Evolutionary conservation across 2,329 filamentous ascomycete species (phyloP).

Genomic region (Penicillium sp.): DNA sequence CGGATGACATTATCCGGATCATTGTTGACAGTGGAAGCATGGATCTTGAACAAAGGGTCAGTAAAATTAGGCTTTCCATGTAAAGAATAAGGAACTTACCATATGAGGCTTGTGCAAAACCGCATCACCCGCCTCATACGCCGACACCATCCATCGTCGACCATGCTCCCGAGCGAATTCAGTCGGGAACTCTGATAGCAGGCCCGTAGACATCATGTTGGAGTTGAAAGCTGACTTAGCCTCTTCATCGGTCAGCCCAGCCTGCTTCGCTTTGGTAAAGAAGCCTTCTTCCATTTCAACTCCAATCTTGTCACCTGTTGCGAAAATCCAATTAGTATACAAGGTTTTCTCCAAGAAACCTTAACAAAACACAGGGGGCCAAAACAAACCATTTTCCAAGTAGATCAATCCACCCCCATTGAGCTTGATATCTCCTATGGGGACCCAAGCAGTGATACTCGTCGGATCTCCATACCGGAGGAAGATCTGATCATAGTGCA

Average conservation of each 20-base stretch:
- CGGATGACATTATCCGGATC: constrained; percentile 54
- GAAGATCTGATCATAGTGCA: constrained; percentile 63
- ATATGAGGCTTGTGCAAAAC: constrained; percentile 45
- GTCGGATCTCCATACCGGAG: constrained; percentile 56
- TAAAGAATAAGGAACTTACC: constrained; percentile 21
- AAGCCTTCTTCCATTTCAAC: constrained; percentile 43
- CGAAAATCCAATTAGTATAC: neutral
- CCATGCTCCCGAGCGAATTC: constrained; percentile 47
- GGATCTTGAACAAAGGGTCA: constrained; percentile 46
- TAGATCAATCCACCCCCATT: constrained; percentile 62
- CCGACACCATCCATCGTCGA: constrained; percentile 53
- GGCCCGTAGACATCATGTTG: constrained; percentile 59
- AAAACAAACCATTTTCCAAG: constrained; percentile 47
- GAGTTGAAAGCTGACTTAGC: constrained; percentile 54
- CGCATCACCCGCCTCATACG: constrained; percentile 56
- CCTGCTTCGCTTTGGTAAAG: constrained; percentile 48
- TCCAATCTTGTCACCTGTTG: constrained; percentile 35
- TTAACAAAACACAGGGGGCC: neutral
- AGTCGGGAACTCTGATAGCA: constrained; percentile 53
- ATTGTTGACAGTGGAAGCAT: constrained; percentile 58
- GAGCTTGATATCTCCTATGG: constrained; percentile 55
- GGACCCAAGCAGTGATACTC: constrained; percentile 58
- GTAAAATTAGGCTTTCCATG: neutral
- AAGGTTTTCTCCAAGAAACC: neutral
- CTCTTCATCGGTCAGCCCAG: constrained; percentile 55